These are phyloP conservation scores for Suillus sp. DNA, from an alignment of 768 basidiomycete species.

Conservation along the genomic window DNA sequence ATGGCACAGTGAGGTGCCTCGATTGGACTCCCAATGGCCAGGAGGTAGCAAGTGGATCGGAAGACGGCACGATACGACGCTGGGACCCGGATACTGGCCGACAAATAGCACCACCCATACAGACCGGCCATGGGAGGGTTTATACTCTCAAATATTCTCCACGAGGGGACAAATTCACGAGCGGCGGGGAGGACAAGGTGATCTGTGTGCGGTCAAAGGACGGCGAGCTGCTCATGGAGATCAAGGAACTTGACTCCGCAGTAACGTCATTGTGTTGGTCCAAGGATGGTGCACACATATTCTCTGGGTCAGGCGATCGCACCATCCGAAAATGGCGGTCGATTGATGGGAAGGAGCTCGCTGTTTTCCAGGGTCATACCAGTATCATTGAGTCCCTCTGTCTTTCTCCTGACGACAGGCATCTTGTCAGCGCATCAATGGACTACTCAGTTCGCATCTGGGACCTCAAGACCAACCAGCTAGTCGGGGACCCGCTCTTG, in stretches of 20 bases:
- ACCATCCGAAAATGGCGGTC: slow-evolving; percentile 1
- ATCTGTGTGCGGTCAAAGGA: not conserved
- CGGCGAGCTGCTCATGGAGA: not conserved
- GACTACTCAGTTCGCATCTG: not conserved
- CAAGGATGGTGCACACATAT: not conserved
- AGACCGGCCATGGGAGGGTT: not conserved
- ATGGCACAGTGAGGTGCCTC: not conserved
- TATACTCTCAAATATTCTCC: not conserved
- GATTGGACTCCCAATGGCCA: slow-evolving; percentile 19
- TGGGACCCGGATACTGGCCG: slow-evolving; percentile 17
- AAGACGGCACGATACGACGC: slow-evolving; percentile 16
- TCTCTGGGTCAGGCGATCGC: not conserved
- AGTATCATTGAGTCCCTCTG: not conserved
- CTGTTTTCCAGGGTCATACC: not conserved
- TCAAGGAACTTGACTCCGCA: fast-evolving
- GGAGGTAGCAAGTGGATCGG: slow-evolving; percentile 16
- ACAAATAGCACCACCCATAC: not conserved
- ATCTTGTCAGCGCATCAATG: not conserved
- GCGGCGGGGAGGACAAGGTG: not conserved
- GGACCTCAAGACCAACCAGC: slow-evolving; percentile 1
- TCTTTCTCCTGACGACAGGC: not conserved
- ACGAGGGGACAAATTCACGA: not conserved
- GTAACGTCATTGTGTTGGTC: not conserved
- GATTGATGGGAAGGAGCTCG: not conserved
- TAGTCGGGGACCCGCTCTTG: slow-evolving; percentile 46